These are phyloP conservation scores for Leccinum broughii DNA, from an alignment of 768 basidiomycete species.

Conservation along the genomic window DNA sequence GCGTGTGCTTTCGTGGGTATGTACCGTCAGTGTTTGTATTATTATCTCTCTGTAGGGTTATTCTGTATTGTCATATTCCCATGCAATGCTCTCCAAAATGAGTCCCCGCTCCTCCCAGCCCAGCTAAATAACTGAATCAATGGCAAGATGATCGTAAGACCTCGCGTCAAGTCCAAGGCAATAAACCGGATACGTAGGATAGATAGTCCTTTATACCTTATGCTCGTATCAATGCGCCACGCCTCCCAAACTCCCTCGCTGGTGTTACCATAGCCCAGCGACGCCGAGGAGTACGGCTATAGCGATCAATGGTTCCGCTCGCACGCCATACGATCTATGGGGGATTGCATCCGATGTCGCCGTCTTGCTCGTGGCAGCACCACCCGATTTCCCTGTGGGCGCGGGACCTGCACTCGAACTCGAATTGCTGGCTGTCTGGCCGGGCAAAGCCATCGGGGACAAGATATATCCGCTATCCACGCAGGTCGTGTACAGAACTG, in stretches of 20 bases:
- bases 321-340: not conserved
- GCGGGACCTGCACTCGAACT: constrained; percentile 6
- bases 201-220: constrained; percentile 7
- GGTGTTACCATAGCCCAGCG: constrained; percentile 13
- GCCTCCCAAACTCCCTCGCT: not conserved
- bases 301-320: constrained; percentile 5
- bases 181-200: constrained; percentile 10
- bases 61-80: constrained; percentile 5
- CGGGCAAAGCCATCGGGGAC: constrained; percentile 25
- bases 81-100: not conserved
- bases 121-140: not conserved
- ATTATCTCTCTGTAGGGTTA: not conserved
- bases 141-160: not conserved
- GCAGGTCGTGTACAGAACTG: constrained; percentile 30
- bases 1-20: not conserved
- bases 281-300: constrained; percentile 7
- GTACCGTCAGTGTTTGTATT: not conserved
- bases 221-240: not conserved
- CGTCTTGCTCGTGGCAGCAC: not conserved
- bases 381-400: not conserved
- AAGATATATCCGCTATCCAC: constrained; percentile 27
- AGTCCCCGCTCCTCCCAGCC: not conserved
- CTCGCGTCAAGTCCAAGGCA: constrained; percentile 6
- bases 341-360: constrained; percentile 5
- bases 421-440: constrained; percentile 22